phyloP scores from a whole-genome alignment of 1,284 basidiomycete species.

The Meripilus lineatus region DNA sequence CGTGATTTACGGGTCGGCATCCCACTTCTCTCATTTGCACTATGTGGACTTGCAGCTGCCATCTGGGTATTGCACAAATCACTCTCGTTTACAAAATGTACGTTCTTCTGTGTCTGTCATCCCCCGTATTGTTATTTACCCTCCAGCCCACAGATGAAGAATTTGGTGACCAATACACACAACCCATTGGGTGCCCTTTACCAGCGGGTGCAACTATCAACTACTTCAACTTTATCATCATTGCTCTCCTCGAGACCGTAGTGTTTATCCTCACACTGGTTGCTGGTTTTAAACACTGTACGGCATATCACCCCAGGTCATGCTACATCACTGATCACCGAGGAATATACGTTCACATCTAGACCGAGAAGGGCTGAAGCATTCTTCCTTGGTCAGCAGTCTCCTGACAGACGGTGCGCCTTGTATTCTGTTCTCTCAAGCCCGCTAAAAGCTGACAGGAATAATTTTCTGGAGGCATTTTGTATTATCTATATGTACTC shows the following conservation, averaged over 20 bases:
- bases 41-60: neutral
- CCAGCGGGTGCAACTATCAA: neutral
- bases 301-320: too few species aligned
- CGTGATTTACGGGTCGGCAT: neutral
- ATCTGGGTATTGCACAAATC: neutral
- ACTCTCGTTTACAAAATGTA: too few species aligned
- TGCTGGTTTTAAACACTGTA: neutral
- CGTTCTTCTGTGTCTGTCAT: neutral
- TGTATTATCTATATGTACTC: neutral
- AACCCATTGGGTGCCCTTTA: neutral
- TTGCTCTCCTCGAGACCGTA: neutral
- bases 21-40: neutral
- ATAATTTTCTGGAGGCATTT: neutral
- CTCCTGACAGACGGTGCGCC: neutral
- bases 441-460: too few species aligned
- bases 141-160: neutral
- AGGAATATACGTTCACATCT: neutral
- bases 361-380: neutral
- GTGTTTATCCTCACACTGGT: neutral
- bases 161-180: neutral
- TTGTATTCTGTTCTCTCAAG: too few species aligned
- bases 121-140: neutral
- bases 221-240: neutral
- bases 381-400: neutral
- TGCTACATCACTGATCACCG: neutral